phyloP scores from a whole-genome alignment of 352 stramenopile genomes.

The Globisporangium nodosum region DNA sequence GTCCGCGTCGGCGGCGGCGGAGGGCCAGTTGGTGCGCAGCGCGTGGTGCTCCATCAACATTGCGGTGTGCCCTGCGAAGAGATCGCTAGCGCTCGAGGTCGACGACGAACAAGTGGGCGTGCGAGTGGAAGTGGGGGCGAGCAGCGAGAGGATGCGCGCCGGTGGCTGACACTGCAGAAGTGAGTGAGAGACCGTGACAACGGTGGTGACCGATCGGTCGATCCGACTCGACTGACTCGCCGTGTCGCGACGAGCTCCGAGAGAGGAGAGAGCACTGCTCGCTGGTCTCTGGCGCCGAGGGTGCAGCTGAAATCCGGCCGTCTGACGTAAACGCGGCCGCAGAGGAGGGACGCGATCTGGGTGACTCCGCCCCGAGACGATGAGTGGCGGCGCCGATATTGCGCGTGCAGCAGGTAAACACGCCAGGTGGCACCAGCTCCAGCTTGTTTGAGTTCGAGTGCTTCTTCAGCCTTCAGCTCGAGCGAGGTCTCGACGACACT shows the following conservation, averaged over 20 bases:
- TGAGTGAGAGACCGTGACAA: constrained; percentile 1
- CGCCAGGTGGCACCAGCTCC: neutral
- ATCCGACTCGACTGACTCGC: neutral
- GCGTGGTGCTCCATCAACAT: constrained; percentile 20
- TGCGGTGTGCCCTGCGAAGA: neutral
- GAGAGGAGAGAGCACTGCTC: too few relatives aligned
- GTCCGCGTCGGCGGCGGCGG: constrained; percentile 9
- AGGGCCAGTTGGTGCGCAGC: constrained; percentile 13
- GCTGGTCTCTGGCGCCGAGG: neutral
- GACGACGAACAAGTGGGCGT: neutral
- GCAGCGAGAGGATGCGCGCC: neutral
- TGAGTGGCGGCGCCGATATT: neutral
- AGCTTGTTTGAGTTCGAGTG: too few relatives aligned
- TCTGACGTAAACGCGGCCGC: neutral
- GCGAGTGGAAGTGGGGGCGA: neutral
- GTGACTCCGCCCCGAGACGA: neutral
- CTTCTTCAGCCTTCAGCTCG: too few relatives aligned
- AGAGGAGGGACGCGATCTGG: neutral
- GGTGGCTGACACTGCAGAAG: constrained; percentile 3
- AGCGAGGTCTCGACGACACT: too few relatives aligned
- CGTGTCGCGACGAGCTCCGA: too few relatives aligned
- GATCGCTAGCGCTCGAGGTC: neutral
- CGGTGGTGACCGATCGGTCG: neutral
- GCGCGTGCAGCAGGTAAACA: neutral
- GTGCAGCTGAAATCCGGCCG: neutral